Evolutionary conservation across 1,139 yeast species (phyloP).

Genomic region (Zygosaccharomyces sapae): DNA sequence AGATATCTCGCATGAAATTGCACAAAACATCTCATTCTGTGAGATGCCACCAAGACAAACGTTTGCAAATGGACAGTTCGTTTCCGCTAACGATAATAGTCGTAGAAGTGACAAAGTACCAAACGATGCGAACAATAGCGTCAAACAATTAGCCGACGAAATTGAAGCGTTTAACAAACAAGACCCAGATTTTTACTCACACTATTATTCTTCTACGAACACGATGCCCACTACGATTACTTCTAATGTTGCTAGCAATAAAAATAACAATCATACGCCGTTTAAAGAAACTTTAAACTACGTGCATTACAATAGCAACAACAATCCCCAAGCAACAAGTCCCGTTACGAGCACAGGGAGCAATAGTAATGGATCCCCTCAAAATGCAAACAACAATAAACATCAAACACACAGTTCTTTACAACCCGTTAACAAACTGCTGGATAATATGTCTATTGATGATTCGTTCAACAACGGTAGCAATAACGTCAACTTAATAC

Average conservation of each 20-base stretch:
- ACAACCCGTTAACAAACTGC: constrained; percentile 17
- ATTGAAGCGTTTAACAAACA: constrained; percentile 14
- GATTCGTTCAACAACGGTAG: constrained; percentile 15
- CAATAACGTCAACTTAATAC: constrained; percentile 15
- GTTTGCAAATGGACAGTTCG: constrained; percentile 12
- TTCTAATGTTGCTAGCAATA: constrained; percentile 4
- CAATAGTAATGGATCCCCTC: neutral
- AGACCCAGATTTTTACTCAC: constrained; percentile 12
- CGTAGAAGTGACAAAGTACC: neutral
- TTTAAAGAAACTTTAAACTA: constrained; percentile 4
- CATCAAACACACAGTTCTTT: constrained; percentile 10
- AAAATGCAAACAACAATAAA: constrained; percentile 1
- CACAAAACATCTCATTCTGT: constrained; percentile 13
- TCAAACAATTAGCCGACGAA: constrained; percentile 12
- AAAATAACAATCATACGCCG: constrained; percentile 4
- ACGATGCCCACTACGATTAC: constrained; percentile 7
- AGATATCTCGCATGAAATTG: constrained; percentile 12
- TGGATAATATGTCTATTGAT: constrained; percentile 22
- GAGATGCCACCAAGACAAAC: constrained; percentile 9
- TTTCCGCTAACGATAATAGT: constrained; percentile 7
- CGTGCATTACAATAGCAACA: constrained; percentile 3
- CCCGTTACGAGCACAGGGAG: constrained; percentile 3
- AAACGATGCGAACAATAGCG: constrained; percentile 5
- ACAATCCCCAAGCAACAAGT: constrained; percentile 3
- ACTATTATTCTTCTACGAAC: constrained; percentile 7